Evolutionary conservation across 306 rosid species (phyloP).

Genomic region (Arachis stenosperma): DNA sequence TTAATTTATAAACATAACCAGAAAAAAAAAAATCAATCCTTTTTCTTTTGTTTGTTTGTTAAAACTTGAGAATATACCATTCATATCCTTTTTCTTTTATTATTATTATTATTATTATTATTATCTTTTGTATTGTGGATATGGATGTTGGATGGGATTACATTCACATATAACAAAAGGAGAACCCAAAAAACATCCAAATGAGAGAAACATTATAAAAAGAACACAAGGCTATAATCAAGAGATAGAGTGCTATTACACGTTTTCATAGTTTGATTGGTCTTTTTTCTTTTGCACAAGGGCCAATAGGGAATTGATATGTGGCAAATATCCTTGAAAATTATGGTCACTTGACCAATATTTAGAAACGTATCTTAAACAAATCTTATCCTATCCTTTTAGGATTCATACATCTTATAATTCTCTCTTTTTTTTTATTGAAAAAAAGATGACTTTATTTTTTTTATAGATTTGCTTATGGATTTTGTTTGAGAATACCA

Average conservation of each 20-base stretch:
- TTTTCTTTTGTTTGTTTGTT: neutral
- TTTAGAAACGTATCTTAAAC: conserved; percentile 40
- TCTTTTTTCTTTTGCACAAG: neutral
- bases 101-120: conserved; percentile 1
- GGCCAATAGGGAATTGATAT: conserved; percentile 12
- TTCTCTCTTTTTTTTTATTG: neutral
- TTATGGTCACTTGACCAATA: neutral
- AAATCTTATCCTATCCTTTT: conserved; percentile 49
- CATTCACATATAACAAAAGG: neutral
- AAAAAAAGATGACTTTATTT: neutral
- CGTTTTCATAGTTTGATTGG: neutral
- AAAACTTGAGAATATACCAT: conserved; percentile 26
- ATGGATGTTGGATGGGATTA: conserved; percentile 40
- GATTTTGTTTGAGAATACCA: too few species aligned
- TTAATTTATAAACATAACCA: too few species aligned
- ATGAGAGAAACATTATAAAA: conserved; percentile 25
- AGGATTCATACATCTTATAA: conserved; percentile 17
- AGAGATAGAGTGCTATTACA: neutral
- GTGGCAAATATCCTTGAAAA: conserved; percentile 14
- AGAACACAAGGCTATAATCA: neutral
- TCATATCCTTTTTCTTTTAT: conserved; percentile 28
- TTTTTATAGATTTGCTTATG: neutral
- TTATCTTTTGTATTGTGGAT: conserved; percentile 13
- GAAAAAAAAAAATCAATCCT: too few species aligned
- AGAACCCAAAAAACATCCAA: conserved; percentile 25